phyloP scores from a whole-genome alignment of 208 protist species.

The Trichomonas tenax region DNA sequence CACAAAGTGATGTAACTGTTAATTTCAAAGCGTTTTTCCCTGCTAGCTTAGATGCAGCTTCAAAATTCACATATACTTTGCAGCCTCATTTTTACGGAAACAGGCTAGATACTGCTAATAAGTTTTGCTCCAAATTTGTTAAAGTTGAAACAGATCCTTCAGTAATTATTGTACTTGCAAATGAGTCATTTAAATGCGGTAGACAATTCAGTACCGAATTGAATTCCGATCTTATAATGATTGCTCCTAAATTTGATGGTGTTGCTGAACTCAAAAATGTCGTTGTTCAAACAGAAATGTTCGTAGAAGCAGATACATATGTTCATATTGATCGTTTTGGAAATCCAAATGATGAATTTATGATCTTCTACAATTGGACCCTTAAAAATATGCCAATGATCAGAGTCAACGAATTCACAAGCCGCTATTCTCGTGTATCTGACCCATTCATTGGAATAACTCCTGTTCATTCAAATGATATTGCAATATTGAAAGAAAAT shows the following conservation, averaged over 20 bases:
- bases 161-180: background rate
- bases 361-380: background rate
- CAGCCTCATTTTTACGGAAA: background rate
- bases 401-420: background rate
- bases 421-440: background rate
- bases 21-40: background rate
- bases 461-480: background rate
- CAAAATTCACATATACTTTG: background rate
- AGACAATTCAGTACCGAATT: background rate
- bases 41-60: background rate
- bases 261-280: background rate
- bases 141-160: background rate
- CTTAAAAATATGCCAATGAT: background rate
- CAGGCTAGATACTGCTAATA: background rate
- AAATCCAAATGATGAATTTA: background rate
- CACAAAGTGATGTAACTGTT: background rate
- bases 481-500: background rate
- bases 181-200: background rate
- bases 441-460: background rate
- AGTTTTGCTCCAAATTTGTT: background rate
- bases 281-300: background rate
- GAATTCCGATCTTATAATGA: background rate
- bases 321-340: background rate
- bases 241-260: background rate
- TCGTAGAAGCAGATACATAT: background rate